A percentile compares a stretch with the other conserved stretches of the same genome.
Conservation (phyloP, 805 yeast species). For the Schwanniomyces occidentalis region DNA sequence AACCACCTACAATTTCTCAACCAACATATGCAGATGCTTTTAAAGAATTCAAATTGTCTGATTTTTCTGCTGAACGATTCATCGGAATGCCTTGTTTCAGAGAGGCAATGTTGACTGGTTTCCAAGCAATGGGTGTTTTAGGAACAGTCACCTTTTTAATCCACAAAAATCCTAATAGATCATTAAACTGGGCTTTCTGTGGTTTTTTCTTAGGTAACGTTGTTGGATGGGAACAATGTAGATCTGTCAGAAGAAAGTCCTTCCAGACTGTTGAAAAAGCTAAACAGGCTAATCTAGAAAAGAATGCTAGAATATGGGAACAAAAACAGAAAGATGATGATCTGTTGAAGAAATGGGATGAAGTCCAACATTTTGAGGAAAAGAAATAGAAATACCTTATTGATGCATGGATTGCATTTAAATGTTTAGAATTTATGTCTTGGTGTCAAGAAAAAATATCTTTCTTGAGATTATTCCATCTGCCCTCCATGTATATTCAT, state of each 20-base stretch:
- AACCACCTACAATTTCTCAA: conserved; percentile 10
- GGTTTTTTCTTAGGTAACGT: conserved; percentile 79
- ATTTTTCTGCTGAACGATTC: conserved; percentile 52
- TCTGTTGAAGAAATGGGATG: conserved; percentile 25
- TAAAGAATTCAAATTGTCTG: conserved; percentile 43
- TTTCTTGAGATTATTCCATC: too few species aligned
- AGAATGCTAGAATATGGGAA: conserved; percentile 31
- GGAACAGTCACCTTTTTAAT: conserved; percentile 67
- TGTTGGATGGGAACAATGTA: conserved; percentile 92
- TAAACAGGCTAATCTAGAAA: conserved; percentile 45
- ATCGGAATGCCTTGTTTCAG: conserved; percentile 73
- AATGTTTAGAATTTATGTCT: too few species aligned
- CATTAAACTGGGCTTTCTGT: conserved; percentile 81
- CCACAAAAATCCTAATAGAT: conserved; percentile 59
- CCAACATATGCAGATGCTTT: conserved; percentile 37
- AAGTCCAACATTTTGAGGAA: conserved; percentile 14
- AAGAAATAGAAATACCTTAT: too few species aligned
- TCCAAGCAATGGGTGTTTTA: conserved; percentile 68
- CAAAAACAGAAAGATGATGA: conserved; percentile 19
- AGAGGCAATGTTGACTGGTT: conserved; percentile 76
- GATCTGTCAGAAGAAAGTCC: conserved; percentile 65
- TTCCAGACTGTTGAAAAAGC: conserved; percentile 70
- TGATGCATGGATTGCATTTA: background rate
- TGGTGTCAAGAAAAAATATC: too few species aligned
- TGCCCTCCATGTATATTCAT: too few species aligned